These are phyloP conservation scores for Polymyxa betae DNA, from an alignment of 208 protist genomes.

Conservation along the genomic window DNA sequence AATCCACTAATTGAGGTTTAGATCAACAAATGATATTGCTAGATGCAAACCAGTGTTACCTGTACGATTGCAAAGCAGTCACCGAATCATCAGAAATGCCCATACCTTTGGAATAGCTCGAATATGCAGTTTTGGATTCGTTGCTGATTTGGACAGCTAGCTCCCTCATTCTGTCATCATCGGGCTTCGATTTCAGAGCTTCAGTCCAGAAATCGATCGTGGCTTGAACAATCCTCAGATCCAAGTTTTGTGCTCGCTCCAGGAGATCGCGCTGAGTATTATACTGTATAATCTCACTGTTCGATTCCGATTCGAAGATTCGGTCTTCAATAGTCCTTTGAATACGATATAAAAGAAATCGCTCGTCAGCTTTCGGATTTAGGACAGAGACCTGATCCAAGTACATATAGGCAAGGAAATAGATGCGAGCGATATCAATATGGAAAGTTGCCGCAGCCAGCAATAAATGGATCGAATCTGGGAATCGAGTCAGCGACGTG, in stretches of 20 bases:
- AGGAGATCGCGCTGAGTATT: not conserved
- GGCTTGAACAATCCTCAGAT: not conserved
- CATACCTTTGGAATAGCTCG: slow-evolving; percentile 7
- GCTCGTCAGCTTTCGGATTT: slow-evolving; percentile 18
- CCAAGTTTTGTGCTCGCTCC: not conserved
- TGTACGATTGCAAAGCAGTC: not conserved
- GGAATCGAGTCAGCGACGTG: not conserved
- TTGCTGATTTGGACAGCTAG: not conserved
- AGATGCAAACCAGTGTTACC: not conserved
- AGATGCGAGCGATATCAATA: not conserved
- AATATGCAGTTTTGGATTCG: not conserved
- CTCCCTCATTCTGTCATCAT: not conserved
- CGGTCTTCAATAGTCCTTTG: not conserved
- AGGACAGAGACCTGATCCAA: not conserved
- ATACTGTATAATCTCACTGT: not conserved
- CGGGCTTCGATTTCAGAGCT: not conserved
- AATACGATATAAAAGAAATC: not conserved
- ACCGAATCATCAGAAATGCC: slow-evolving; percentile 22
- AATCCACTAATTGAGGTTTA: not conserved
- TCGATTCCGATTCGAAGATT: slow-evolving; percentile 2
- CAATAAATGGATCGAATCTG: not conserved
- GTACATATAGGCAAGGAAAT: slow-evolving; percentile 29
- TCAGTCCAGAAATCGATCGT: slow-evolving; percentile 11
- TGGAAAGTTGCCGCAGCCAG: not conserved
- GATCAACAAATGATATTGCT: not conserved